phyloP scores from a whole-genome alignment of 306 rosid genomes.

The Cucumis hystrix region DNA sequence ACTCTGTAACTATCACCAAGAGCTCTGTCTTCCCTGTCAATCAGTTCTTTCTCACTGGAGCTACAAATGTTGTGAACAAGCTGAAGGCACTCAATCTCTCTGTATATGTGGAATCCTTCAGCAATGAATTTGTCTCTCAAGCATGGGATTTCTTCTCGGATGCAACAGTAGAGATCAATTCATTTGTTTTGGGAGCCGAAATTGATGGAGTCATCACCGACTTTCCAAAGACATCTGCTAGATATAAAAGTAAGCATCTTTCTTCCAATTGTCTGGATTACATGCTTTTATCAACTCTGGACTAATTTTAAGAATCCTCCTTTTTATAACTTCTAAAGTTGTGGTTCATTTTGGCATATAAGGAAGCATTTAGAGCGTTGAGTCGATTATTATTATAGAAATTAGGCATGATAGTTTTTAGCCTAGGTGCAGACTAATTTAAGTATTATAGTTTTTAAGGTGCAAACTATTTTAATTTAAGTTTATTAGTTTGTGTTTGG shows the following conservation, averaged over 20 bases:
- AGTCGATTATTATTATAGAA: too few relatives aligned
- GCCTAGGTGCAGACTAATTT: too few relatives aligned
- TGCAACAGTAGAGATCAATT: constrained; percentile 69
- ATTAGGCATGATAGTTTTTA: too few relatives aligned
- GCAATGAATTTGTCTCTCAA: constrained; percentile 85
- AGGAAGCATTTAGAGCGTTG: neutral
- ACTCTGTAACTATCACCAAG: constrained; percentile 54
- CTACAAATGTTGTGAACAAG: constrained; percentile 24
- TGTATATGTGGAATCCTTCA: constrained; percentile 65
- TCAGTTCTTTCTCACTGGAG: constrained; percentile 5
- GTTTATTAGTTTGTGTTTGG: too few relatives aligned
- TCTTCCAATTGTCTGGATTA: neutral
- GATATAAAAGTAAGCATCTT: constrained; percentile 74
- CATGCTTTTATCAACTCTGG: neutral
- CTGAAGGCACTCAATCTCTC: constrained; percentile 37
- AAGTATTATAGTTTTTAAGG: too few relatives aligned
- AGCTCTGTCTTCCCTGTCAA: constrained; percentile 31
- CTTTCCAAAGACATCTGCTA: constrained; percentile 64
- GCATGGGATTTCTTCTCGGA: constrained; percentile 94
- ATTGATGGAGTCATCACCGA: constrained; percentile 67
- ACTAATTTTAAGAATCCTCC: neutral
- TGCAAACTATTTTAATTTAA: too few relatives aligned
- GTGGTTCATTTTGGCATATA: neutral
- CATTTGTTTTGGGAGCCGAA: constrained; percentile 22
- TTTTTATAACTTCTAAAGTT: neutral